Percentiles rank a stretch among this genome's conserved stretches.
phyloP scores from a whole-genome alignment of 208 protist species.

The Crithidia expoeki region DNA sequence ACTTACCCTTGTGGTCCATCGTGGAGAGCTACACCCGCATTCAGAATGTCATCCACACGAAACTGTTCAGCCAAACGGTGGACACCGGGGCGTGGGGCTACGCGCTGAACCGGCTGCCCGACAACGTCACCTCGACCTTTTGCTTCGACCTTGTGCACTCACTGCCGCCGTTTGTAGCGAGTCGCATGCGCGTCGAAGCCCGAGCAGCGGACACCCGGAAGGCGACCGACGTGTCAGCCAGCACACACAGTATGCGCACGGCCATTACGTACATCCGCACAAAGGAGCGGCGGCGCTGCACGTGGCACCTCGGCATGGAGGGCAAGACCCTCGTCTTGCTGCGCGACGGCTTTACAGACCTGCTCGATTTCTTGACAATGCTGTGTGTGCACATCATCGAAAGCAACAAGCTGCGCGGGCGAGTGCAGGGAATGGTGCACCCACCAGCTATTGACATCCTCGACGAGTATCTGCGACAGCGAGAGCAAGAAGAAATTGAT shows the following conservation, averaged over 20 bases:
- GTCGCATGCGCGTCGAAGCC: slow-evolving; percentile 71
- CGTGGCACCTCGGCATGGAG: slow-evolving; percentile 87
- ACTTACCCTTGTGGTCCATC: slow-evolving; percentile 82
- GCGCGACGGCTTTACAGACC: slow-evolving; percentile 85
- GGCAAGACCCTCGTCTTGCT: slow-evolving; percentile 88
- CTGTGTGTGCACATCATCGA: slow-evolving; percentile 92
- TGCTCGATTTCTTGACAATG: slow-evolving; percentile 90
- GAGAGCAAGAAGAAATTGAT: slow-evolving; percentile 50
- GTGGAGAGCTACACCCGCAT: slow-evolving; percentile 81
- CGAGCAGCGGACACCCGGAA: slow-evolving; percentile 70
- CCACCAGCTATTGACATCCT: slow-evolving; percentile 84
- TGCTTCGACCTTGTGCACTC: slow-evolving; percentile 83
- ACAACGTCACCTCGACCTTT: slow-evolving; percentile 84
- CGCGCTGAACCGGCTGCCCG: slow-evolving; percentile 75
- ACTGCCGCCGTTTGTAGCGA: slow-evolving; percentile 82
- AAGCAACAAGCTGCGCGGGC: slow-evolving; percentile 85
- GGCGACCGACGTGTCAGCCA: slow-evolving; percentile 25
- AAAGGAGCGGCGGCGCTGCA: slow-evolving; percentile 85
- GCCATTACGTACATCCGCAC: slow-evolving; percentile 74
- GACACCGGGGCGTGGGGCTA: slow-evolving; percentile 90
- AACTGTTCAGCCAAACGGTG: slow-evolving; percentile 69
- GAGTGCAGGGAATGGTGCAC: slow-evolving; percentile 84
- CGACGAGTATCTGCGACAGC: slow-evolving; percentile 66
- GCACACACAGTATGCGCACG: slow-evolving; percentile 37
- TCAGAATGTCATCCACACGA: slow-evolving; percentile 88